A percentile compares a stretch with the other conserved stretches of the same genome.
These are phyloP conservation scores for Cyberlindnera maritima DNA, from an alignment of 805 yeast species.

Conservation along the genomic window DNA sequence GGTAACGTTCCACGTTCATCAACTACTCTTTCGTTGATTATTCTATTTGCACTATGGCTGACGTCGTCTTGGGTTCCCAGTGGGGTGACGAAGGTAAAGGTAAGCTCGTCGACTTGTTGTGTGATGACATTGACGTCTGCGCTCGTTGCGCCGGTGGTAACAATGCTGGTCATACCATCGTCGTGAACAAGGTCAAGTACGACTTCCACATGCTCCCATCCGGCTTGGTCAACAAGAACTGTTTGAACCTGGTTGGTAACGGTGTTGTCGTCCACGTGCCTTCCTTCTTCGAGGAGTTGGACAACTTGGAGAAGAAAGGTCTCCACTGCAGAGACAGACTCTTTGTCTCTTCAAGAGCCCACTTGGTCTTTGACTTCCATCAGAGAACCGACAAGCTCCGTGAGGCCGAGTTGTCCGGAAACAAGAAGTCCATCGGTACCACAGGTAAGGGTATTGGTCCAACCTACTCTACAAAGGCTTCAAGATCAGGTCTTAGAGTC, in stretches of 20 bases:
- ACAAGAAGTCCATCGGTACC: slow-evolving; percentile 88
- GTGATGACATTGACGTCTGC: slow-evolving; percentile 94
- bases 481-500: slow-evolving; percentile 94
- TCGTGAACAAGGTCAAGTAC: slow-evolving; percentile 81
- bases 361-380: slow-evolving; percentile 95
- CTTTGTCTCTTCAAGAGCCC: slow-evolving; percentile 91
- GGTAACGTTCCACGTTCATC: slow-evolving; percentile 20
- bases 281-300: slow-evolving; percentile 84
- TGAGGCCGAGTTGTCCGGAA: slow-evolving; percentile 74
- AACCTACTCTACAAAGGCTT: slow-evolving; percentile 93
- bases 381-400: slow-evolving; percentile 94
- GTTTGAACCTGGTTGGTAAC: slow-evolving; percentile 86
- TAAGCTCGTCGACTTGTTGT: slow-evolving; percentile 89
- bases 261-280: slow-evolving; percentile 97
- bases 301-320: slow-evolving; percentile 78
- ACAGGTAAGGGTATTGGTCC: slow-evolving; percentile 99
- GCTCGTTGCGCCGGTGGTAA: slow-evolving; percentile 99
- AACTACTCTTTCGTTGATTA: slow-evolving; percentile 12
- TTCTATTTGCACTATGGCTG: slow-evolving; percentile 34
- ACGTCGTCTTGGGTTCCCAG: slow-evolving; percentile 94
- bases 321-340: slow-evolving; percentile 60
- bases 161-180: slow-evolving; percentile 99
- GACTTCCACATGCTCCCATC: slow-evolving; percentile 99
- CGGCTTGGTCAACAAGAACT: slow-evolving; percentile 92
- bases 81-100: slow-evolving; percentile 99